Evolutionary conservation across 1,284 basidiomycete species (phyloP).

Genomic region (Irpex sp.): DNA sequence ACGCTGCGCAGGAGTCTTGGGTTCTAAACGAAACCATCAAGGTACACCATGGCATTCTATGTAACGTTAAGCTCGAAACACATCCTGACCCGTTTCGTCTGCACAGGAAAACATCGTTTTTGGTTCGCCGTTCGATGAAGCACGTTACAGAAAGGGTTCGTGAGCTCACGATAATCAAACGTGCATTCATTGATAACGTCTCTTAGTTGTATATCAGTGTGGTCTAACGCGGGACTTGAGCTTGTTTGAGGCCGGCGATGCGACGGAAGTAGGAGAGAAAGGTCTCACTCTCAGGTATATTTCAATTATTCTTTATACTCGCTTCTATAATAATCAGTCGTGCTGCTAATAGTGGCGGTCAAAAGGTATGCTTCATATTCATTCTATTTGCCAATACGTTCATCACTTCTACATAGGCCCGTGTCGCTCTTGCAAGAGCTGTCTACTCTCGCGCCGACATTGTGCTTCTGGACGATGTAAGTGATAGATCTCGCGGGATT

Average conservation of each 20-base stretch:
- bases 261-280: conserved; percentile 67
- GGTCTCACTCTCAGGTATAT: conserved; percentile 47
- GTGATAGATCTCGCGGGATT: not conserved
- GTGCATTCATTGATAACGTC: conserved; percentile 24
- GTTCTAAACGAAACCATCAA: conserved; percentile 48
- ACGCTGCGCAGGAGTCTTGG: conserved; percentile 76
- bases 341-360: conserved; percentile 52
- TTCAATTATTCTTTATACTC: not conserved
- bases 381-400: conserved; percentile 19
- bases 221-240: conserved; percentile 57
- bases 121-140: conserved; percentile 37
- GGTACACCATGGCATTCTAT: conserved; percentile 15
- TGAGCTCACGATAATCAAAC: not conserved
- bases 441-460: conserved; percentile 55
- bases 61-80: not conserved
- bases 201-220: conserved; percentile 53
- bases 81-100: not conserved
- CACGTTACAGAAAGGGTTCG: conserved; percentile 37
- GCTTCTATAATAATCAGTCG: not conserved
- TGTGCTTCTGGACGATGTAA: conserved; percentile 55
- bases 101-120: conserved; percentile 39
- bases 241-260: conserved; percentile 67
- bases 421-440: conserved; percentile 65
- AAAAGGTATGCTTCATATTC: conserved; percentile 36
- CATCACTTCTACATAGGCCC: conserved; percentile 56